Evolutionary conservation across 192 early-diverging fungal species (phyloP).

Genomic region (Endogone sp.): DNA sequence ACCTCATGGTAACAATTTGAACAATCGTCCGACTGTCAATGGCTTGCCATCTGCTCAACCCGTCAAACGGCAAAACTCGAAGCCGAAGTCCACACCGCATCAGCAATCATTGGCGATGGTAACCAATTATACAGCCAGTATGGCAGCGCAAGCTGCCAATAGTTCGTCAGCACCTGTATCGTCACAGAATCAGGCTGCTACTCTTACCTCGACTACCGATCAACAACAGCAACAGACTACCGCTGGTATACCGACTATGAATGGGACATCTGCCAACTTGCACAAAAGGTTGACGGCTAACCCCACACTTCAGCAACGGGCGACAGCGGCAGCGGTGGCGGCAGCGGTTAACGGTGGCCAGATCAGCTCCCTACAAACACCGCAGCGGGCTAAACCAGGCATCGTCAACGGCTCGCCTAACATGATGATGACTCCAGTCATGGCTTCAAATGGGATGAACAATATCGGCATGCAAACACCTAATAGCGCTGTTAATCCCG

Average conservation of each 20-base stretch:
- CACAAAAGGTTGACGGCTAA: background rate
- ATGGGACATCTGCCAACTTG: background rate
- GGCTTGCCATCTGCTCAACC: background rate
- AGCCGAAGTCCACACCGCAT: conserved; percentile 24
- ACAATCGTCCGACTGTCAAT: background rate
- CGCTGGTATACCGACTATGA: background rate
- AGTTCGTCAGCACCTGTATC: background rate
- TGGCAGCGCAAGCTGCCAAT: conserved; percentile 17
- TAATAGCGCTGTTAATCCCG: background rate
- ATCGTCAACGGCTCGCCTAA: conserved; percentile 1
- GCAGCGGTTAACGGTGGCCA: background rate
- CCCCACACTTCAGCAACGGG: background rate
- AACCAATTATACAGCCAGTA: conserved; percentile 27
- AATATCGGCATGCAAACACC: background rate
- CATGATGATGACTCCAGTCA: background rate
- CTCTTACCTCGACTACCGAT: background rate
- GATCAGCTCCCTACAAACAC: background rate
- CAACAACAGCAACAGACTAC: background rate
- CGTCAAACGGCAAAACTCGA: conserved; percentile 22
- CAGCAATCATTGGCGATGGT: conserved; percentile 25
- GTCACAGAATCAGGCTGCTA: background rate
- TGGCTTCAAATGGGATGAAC: background rate
- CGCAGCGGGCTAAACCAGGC: background rate
- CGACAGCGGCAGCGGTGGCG: background rate
- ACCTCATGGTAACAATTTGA: background rate